Evolutionary conservation across 306 rosid species (phyloP), one percentile per base, ranked within the genome.

Genomic region (Medicago arabica): DNA sequence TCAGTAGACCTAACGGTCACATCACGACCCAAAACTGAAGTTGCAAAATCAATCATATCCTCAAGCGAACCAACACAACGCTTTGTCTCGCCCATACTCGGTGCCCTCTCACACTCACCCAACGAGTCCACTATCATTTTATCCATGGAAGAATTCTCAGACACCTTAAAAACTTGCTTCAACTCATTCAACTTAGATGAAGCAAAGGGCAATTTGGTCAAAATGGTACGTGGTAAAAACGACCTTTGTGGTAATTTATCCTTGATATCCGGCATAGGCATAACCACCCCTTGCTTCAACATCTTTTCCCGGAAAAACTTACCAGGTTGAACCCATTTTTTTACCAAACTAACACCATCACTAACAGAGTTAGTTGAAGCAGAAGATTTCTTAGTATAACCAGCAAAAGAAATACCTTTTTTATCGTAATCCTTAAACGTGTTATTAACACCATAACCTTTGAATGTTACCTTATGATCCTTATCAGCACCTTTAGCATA

Each of bases 41-140:
- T 89, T 12, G 93, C 86, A 14, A 93, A 93, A 64, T 93, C 98
- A 31, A 93, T 83, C 98, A 93, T 87, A 53, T 93, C 98, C 76
- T 93, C 96, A 0, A 83, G 54, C 0, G 97, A 89, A 0, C 85
- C 90, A 1, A 93, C 97, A 74, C 98, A 93, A 3, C 88, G 87
- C 40, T 93, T 93, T 0, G 88, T 91, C 88, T 93, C 98, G 0
- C 98, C 96, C 4, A 4, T 13, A 64, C 93, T 89, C 0, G 98
- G 89, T 0, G 83, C 81, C 11, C 97, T 73, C 85, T 89, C 93
- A 65, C 97, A 93, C 67, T 93, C 97, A 0, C 50, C 23, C 36
- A 93, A 50, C 0, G 96, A 80, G 17, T 71, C 75, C 0, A 25
- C 44, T 2, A 92, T 80, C 67, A 88, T 85, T 17, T 78, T 85